Percentiles rank a stretch among this genome's conserved stretches.
These are phyloP conservation scores for Capniomyces stellatus DNA, from an alignment of 371 early-diverging fungal genomes.

Conservation along the genomic window DNA sequence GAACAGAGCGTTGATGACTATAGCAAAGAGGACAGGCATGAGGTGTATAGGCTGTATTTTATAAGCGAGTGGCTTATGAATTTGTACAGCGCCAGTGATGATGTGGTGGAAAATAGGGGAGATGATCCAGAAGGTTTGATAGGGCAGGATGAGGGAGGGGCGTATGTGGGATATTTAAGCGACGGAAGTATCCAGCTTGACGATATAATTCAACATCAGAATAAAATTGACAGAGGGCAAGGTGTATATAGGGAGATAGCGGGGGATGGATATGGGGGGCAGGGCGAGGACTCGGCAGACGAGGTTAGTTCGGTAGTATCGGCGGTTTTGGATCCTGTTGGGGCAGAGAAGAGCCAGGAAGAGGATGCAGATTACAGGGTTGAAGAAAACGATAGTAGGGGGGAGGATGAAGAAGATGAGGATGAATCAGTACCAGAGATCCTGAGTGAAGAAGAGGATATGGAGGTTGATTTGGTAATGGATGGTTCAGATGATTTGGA, in stretches of 20 bases:
- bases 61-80: constrained; percentile 4
- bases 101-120: background rate
- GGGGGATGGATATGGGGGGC: background rate
- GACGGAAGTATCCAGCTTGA: background rate
- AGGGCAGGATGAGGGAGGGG: too few relatives aligned
- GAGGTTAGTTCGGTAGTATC: too few relatives aligned
- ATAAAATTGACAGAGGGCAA: too few relatives aligned
- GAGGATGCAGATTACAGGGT: background rate
- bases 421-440: too few relatives aligned
- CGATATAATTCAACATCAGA: background rate
- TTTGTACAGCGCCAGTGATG: background rate
- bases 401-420: too few relatives aligned
- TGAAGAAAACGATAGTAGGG: too few relatives aligned
- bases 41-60: background rate
- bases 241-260: too few relatives aligned
- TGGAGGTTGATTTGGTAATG: too few relatives aligned
- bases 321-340: background rate
- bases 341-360: background rate
- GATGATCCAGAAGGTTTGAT: too few relatives aligned
- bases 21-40: background rate
- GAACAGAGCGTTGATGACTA: background rate
- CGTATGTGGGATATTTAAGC: background rate
- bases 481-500: too few relatives aligned
- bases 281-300: too few relatives aligned
- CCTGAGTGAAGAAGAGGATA: too few relatives aligned